phyloP scores from a whole-genome alignment of 139 green algal species.

The Tetratostichococcus sp. region DNA sequence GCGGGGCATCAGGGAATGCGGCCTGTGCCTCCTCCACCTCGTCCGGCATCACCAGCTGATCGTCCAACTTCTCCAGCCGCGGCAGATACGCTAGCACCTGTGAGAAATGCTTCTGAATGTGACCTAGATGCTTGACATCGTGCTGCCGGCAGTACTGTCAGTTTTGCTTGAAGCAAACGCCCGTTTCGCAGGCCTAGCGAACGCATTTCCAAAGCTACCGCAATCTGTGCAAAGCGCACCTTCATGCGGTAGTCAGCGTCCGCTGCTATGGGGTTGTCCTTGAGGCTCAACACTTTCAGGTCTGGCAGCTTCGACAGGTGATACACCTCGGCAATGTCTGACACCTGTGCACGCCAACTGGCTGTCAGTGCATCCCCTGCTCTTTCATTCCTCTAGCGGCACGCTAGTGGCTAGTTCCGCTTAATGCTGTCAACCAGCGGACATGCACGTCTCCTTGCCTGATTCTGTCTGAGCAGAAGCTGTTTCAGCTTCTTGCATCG shows the following conservation, averaged over 20 bases:
- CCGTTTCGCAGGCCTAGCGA: too few species aligned
- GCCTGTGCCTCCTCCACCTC: not conserved
- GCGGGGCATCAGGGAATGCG: not conserved
- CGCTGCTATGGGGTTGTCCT: constrained; percentile 43
- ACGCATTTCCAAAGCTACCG: too few species aligned
- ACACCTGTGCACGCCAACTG: not conserved
- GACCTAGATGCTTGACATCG: too few species aligned
- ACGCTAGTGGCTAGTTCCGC: too few species aligned
- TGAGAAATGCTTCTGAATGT: too few species aligned
- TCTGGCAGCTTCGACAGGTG: not conserved
- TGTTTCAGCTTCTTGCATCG: not conserved
- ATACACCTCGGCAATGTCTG: not conserved
- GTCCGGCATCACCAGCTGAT: not conserved
- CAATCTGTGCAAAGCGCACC: too few species aligned
- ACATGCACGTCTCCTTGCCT: not conserved
- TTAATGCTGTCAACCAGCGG: too few species aligned
- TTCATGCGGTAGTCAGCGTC: constrained; percentile 22
- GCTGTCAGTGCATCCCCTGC: not conserved
- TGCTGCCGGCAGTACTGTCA: too few species aligned
- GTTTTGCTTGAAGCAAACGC: too few species aligned
- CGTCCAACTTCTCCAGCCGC: not conserved
- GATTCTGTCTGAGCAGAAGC: not conserved
- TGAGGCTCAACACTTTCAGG: constrained; percentile 8
- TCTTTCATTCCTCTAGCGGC: too few species aligned
- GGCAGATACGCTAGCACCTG: not conserved